Conservation (phyloP, 164 flowering plant genomes). For the Macadamia integrifolia region DNA sequence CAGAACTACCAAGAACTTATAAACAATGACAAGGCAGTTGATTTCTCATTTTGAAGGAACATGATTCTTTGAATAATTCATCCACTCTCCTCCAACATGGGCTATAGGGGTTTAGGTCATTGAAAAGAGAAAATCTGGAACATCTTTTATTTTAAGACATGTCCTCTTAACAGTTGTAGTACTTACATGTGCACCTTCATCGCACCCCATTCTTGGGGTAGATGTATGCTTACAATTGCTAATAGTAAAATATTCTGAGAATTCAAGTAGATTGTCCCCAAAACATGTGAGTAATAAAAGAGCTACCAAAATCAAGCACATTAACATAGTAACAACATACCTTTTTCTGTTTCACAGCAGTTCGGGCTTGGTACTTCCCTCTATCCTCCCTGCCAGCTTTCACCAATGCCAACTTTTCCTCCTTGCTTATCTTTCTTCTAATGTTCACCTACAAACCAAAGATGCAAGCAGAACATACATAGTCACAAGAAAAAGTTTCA, state of each 20-base stretch:
- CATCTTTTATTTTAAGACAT: no score
- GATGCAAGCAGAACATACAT: background rate
- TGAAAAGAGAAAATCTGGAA: background rate
- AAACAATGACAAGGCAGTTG: background rate
- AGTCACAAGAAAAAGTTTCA: background rate
- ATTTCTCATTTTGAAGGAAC: background rate
- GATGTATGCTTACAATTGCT: background rate
- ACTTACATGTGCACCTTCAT: no score
- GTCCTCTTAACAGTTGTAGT: no score
- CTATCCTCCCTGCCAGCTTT: constrained; percentile 84
- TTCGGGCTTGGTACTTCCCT: constrained; percentile 60
- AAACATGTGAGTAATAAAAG: background rate
- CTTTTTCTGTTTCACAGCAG: constrained; percentile 87
- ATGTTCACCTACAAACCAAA: constrained; percentile 45
- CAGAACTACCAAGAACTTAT: background rate
- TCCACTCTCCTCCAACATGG: background rate
- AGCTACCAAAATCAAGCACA: background rate
- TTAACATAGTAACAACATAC: constrained; percentile 22
- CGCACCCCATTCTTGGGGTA: no score
- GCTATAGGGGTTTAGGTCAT: background rate
- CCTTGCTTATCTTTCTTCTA: constrained; percentile 57
- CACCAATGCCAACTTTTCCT: constrained; percentile 59
- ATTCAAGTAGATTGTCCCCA: background rate
- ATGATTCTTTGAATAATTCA: background rate
- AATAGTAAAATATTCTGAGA: background rate